Evolutionary conservation across 352 stramenopile species (phyloP), one percentile per base, ranked within the genome.

Genomic region (Phytophthora tubulina): DNA sequence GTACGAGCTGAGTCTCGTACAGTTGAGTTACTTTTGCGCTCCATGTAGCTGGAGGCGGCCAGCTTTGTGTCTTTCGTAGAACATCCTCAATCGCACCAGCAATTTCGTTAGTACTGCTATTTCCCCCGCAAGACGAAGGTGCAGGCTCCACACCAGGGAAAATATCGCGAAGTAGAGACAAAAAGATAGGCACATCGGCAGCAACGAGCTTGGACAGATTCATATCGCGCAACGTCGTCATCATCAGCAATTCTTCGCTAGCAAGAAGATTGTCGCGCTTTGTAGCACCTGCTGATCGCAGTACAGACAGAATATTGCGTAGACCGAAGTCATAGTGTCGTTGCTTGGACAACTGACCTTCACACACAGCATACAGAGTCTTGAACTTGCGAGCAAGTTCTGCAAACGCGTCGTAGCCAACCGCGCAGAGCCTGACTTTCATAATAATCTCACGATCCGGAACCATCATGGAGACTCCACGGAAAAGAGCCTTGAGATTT

Each of bases 371-470:
- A 70, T 99, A 99, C 2, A 99, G 75, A 2, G 96, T 93, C 66
- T 98, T 98, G 77, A 99, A 99, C 72, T 99, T 99, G 45, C 94
- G 89, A 10, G 94, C 93, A 3, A 99, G 85, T 41, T 98, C 91
- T 36, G 97, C 94, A 78, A 98, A 99, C 4, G 76, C 61, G 58
- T 92, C 84, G 61, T 92, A 94, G 51, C 96, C 96, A 3, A 98
- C 96, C 5, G 94, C 96, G 82, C 95, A 99, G 38, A 99, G 89
- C 72, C 98, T 98, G 13, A 93, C 85, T 61, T 92, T 91, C 70
- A 93, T 98, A 67, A 99, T 99, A 63, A 99, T 99, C 71, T 98
- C 95, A 63, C 97, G 97, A 75, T 99, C 95, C 4, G 96, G 96
- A 11, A 97, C 92, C 96, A 99, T 99, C 96, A 99, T 99, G 11